These are phyloP conservation scores for Penicillium sp. DNA, from an alignment of 2,329 filamentous ascomycete species.

Conservation along the genomic window DNA sequence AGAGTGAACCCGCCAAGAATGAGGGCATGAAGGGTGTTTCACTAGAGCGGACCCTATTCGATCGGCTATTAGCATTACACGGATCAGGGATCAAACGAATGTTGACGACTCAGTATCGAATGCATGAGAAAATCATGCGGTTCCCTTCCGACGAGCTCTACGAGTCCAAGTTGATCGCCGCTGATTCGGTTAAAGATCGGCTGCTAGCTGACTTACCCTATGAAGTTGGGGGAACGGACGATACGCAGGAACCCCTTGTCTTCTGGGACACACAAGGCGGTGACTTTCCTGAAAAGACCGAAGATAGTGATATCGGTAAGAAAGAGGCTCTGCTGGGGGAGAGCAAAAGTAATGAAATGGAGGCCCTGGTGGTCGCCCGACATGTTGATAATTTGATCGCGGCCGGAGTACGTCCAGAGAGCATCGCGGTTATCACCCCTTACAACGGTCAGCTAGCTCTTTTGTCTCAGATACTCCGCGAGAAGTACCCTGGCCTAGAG, in stretches of 20 bases:
- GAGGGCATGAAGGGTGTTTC: conserved; percentile 57
- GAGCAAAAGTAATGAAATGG: conserved; percentile 91
- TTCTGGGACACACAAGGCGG: conserved; percentile 98
- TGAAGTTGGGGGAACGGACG: conserved; percentile 75
- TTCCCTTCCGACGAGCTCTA: conserved; percentile 92
- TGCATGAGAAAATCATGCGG: conserved; percentile 94
- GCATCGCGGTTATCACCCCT: conserved; percentile 92
- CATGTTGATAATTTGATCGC: conserved; percentile 78
- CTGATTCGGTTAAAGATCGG: conserved; percentile 73
- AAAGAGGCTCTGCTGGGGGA: conserved; percentile 63
- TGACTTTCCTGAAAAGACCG: conserved; percentile 80
- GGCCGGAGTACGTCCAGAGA: conserved; percentile 76
- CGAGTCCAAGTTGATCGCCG: conserved; percentile 77
- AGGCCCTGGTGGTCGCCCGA: conserved; percentile 76
- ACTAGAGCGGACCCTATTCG: conserved; percentile 90
- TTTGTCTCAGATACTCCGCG: conserved; percentile 75
- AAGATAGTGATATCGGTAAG: conserved; percentile 67
- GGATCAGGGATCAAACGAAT: conserved; percentile 85
- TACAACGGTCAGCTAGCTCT: conserved; percentile 93
- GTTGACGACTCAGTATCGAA: conserved; percentile 96
- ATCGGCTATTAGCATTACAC: conserved; percentile 80
- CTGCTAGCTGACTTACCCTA: conserved; percentile 79
- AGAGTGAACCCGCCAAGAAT: conserved; percentile 42
- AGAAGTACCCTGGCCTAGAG: conserved; percentile 80
- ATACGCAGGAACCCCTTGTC: conserved; percentile 83